Evolutionary conservation across 257 asterid genomes (phyloP), one percentile per base, ranked within the genome.

Genomic region (Perilla frutescens): DNA sequence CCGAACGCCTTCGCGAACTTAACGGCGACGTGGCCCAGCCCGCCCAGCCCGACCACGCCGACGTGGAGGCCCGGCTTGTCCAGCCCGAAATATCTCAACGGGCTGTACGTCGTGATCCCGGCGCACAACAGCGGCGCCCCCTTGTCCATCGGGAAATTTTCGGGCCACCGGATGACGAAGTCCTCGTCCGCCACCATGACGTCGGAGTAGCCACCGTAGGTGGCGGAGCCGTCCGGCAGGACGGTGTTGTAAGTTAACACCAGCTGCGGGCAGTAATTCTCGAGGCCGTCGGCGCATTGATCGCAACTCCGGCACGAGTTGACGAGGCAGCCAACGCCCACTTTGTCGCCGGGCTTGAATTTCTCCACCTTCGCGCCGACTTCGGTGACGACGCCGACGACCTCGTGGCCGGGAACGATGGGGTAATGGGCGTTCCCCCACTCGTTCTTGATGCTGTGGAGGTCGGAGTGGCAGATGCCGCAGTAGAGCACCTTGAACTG

Each of bases 391-490:
- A 65, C 51, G 1, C 88, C 88, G 54, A 67, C 79, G 51, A 81
- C 39, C 71, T 84, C 88, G 34, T 84, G 88, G 50, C 88, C 88
- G 1, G 88, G 88, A 4, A 84, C 64, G 37, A 78, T 7, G 2
- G 86, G 88, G 88, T 84, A 84, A 0, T 2, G 40, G 9, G 82
- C 6, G 77, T 37, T 3, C 9, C 77, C 84, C 84, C 68, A 73
- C 0, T 81, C 84, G 66, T 84, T 79, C 26, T 62, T 81, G 62
- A 70, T 44, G 49, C 29, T 3, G 49, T 81, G 86, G 45, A 81
- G 83, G 51, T 84, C 88, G 14, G 86, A 79, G 32, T 81, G 86
- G 72, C 88, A 84, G 47, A 84, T 62, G 43, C 88, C 88, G 56
- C 88, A 84, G 51, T 76, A 84, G 13, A 75, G 36, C 0, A 82